Conservation (phyloP, 805 yeast genomes). For the Barnettozyma sucrosica region DNA sequence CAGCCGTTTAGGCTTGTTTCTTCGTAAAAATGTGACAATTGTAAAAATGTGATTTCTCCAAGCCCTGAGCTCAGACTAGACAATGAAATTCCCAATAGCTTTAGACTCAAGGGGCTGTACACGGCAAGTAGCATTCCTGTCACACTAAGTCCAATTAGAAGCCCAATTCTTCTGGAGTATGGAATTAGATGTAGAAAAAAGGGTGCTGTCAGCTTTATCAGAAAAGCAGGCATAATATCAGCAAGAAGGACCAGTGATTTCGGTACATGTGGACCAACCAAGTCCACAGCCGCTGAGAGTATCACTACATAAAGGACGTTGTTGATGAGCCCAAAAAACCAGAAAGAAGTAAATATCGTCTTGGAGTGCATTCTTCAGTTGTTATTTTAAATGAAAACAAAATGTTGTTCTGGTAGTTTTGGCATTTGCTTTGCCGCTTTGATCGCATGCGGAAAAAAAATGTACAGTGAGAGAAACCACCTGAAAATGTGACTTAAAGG, state of each 20-base stretch:
- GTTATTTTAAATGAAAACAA: too few relatives aligned
- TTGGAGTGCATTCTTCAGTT: background rate
- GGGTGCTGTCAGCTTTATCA: constrained; percentile 68
- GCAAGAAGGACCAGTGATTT: constrained; percentile 82
- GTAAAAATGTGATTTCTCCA: constrained; percentile 87
- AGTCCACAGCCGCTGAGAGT: constrained; percentile 84
- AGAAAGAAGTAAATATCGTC: constrained; percentile 48
- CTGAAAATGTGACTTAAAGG: too few relatives aligned
- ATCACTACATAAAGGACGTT: constrained; percentile 89
- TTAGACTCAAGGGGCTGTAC: constrained; percentile 30
- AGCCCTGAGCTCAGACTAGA: constrained; percentile 85
- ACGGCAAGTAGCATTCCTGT: constrained; percentile 68
- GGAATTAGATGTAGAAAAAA: constrained; percentile 66
- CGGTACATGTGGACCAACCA: constrained; percentile 79
- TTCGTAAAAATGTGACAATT: constrained; percentile 72
- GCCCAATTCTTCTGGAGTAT: constrained; percentile 47
- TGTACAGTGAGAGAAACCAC: too few relatives aligned
- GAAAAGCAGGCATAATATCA: constrained; percentile 79
- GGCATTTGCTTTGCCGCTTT: too few relatives aligned
- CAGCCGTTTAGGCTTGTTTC: constrained; percentile 70
- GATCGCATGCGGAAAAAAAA: too few relatives aligned
- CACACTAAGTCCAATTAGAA: constrained; percentile 52
- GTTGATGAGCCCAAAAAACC: constrained; percentile 81
- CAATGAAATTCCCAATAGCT: constrained; percentile 62
- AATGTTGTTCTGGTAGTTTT: too few relatives aligned